Conservation (phyloP, 148 eudicot species). For the Rhododendron molle region DNA sequence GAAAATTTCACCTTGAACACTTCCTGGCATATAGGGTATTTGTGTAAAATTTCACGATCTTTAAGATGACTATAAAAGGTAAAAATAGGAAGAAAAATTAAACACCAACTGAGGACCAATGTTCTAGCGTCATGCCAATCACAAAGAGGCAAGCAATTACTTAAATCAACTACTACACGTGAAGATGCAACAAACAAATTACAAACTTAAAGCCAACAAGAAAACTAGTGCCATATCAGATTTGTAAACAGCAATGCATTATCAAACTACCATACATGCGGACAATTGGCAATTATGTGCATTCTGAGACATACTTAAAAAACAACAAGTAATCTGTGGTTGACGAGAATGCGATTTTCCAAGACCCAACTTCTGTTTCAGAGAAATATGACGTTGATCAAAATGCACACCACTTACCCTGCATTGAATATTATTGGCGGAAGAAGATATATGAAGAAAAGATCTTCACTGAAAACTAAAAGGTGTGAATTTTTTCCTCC, state of each 20-base stretch:
- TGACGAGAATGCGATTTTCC: not conserved
- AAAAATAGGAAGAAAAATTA: not conserved
- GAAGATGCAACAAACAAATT: not conserved
- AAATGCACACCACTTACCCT: constrained; percentile 43
- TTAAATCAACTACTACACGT: not conserved
- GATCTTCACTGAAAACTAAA: constrained; percentile 77
- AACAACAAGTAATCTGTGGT: not conserved
- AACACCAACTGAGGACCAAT: not conserved
- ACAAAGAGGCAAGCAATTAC: not conserved
- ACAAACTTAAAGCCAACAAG: not conserved
- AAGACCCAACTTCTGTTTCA: not conserved
- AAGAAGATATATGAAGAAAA: constrained; percentile 79
- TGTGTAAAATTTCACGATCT: not conserved
- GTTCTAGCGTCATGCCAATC: not conserved
- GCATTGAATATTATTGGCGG: constrained; percentile 92
- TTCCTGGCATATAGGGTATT: not conserved
- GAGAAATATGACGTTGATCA: not conserved
- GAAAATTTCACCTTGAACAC: not conserved
- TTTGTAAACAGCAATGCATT: not conserved
- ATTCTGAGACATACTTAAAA: not conserved
- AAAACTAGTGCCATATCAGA: not conserved
- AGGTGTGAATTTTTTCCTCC: constrained; percentile 66
- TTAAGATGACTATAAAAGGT: not conserved
- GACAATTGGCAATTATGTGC: not conserved
- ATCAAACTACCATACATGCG: not conserved